A percentile compares a stretch with the other conserved stretches of the same genome.
phyloP scores from a whole-genome alignment of 106 monocot genomes.

The Dendrobium catenatum region DNA sequence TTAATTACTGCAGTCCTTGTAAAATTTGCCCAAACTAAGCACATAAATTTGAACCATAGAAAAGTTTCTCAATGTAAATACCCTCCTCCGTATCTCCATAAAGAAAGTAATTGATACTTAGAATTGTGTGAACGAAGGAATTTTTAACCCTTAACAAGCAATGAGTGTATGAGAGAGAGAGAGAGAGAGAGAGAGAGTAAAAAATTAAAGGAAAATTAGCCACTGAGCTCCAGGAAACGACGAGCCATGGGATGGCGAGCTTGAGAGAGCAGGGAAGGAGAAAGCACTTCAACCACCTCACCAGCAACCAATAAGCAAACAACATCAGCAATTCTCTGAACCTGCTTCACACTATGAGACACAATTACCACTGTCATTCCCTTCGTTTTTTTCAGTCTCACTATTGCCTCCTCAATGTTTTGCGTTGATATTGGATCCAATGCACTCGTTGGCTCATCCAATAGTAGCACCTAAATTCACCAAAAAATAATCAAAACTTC shows the following conservation, averaged over 20 bases:
- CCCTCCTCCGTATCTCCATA: too few relatives aligned
- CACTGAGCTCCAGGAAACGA: conserved; percentile 70
- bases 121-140: too few relatives aligned
- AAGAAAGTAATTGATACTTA: too few relatives aligned
- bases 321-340: conserved; percentile 74
- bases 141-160: too few relatives aligned
- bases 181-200: too few relatives aligned
- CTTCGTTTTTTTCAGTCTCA: conserved; percentile 35
- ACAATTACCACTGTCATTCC: conserved; percentile 71
- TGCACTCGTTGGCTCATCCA: conserved; percentile 94
- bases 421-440: conserved; percentile 90
- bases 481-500: too few relatives aligned
- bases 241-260: conserved; percentile 71
- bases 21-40: too few relatives aligned
- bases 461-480: conserved; percentile 44
- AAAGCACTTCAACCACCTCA: conserved; percentile 71
- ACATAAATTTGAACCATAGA: too few relatives aligned
- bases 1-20: too few relatives aligned
- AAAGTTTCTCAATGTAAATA: too few relatives aligned
- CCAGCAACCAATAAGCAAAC: conserved; percentile 74
- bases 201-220: neutral
- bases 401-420: conserved; percentile 83
- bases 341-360: conserved; percentile 87
- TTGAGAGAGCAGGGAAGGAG: conserved; percentile 38
- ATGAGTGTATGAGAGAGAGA: too few relatives aligned